Base-by-base conservation (phyloP, 108 stramenopile genomes). In the Licmophora abbreviata region DNA sequence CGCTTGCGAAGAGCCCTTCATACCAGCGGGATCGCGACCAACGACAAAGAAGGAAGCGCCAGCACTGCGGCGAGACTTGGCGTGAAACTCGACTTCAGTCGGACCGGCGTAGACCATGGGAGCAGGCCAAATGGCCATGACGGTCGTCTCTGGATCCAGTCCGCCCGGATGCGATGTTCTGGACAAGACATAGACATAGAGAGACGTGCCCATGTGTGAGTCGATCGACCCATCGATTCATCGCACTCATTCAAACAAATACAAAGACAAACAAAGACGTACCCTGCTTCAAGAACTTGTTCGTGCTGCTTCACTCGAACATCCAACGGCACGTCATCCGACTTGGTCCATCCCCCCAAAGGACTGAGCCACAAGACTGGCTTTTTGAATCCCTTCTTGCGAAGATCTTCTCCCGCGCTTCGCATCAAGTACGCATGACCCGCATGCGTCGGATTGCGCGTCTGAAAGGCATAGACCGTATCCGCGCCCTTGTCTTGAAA, bases 71-170 rank as follows among this genome's bases (percentile, higher is more conserved):
- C 97, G 75, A 30, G 87, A 90, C 67, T 96, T 96, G 66, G 97
- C 97, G 66, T 98, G 97, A 71, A 98, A 98, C 63, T 93, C 76
- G 6, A 98, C 97, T 69, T 98, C 97, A 23, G 97, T 98, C 20
- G 97, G 97, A 21, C 97, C 97, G n/a, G 94, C 97, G 64, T 98
- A 98, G 35, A 98, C 92, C 95, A 98, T 98, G 28, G 97, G 97
- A 46, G 93, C 66, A 30, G 97, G 97, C 97, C 97, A 98, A 70
- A 98, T 98, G 28, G 95, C 97, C 97, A 98, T 98, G 65, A 98
- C 97, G 6, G 97, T 98, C 12, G 78, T 88, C 4, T 61, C 88
- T 21, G 94, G 93, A 73, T 98, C 93, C 28, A 98, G 82, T 40
- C 92, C 92, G 60, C 92, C 92, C 20, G 92, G 92, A 56, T 93